Base-by-base conservation (phyloP, 108 stramenopile genomes). In the Skeletonema menzelii region DNA sequence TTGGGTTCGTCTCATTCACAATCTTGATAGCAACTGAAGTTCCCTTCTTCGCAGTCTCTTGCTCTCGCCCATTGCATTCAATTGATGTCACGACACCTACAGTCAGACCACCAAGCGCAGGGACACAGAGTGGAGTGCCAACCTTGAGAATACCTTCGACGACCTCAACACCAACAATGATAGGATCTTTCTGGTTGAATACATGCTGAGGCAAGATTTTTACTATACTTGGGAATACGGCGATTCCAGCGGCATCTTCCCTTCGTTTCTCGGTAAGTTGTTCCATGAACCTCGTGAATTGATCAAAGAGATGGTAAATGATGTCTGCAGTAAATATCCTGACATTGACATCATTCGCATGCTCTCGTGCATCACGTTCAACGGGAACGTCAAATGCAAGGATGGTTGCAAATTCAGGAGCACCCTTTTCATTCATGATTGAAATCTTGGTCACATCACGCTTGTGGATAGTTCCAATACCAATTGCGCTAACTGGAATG, bases 221-320 rank as follows among this genome's bases (percentile, higher is more conserved):
- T 83, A 90, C 66, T 44, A 95, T 88, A 59, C 86, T 88, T 14
- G 97, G 99, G 84, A 95, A 95, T 20, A 95, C 94, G 65, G 94
- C 94, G 32, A 95, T 81, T 42, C 80, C 88, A 47, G 84, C 82
- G 15, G 97, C 94, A 61, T 95, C 96, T 62, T 90, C 87, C 59
- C 94, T 82, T 75, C 90, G 73, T 40, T 85, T 86, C 56, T 90
- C 89, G 8, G 81, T 87, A 8, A 95, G 76, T 14, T 90, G 85
- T 53, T 92, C 93, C 90, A 97, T 94, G 75, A 97, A 95, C 22
- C 91, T 73, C 8, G 96, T 95, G 80, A 97, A 97, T 70, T 97
- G 97, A 81, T 98, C 97, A 67, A 98, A 98, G 59, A 99, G 85
- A 81, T 99, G 99, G 85, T 99, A 99, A 75, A 99, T 99, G 72